phyloP scores from a whole-genome alignment of 345 rosid genomes.

The Laguncularia racemosa region DNA sequence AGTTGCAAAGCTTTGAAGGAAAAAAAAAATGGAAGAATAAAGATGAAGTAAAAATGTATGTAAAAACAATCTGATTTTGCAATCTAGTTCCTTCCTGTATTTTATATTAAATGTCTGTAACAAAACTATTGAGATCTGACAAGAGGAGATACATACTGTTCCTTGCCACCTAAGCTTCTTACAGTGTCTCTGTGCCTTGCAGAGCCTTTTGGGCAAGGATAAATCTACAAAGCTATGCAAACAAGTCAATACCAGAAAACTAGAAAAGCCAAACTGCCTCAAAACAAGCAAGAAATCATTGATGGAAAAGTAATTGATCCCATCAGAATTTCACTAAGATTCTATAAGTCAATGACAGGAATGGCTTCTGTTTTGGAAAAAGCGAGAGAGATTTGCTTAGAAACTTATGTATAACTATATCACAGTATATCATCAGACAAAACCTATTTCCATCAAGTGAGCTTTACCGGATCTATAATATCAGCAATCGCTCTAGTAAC shows the following conservation, averaged over 20 bases:
- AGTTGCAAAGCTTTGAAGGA: neutral
- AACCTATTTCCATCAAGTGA: no score
- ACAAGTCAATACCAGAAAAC: slow-evolving; percentile 5
- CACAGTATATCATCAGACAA: no score
- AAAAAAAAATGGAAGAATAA: neutral
- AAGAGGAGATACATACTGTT: slow-evolving; percentile 40
- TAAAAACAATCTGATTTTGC: neutral
- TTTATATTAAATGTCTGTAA: no score
- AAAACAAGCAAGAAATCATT: slow-evolving; percentile 7
- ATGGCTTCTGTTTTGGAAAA: neutral
- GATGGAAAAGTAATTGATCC: neutral
- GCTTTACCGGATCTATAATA: no score
- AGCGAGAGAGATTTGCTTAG: no score
- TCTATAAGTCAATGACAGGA: neutral
- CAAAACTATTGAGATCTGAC: neutral
- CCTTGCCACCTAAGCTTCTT: slow-evolving; percentile 67
- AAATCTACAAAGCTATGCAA: slow-evolving; percentile 39
- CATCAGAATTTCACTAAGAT: no score
- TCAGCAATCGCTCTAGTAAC: no score
- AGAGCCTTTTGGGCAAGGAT: slow-evolving; percentile 90
- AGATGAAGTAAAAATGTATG: neutral
- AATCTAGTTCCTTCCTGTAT: no score
- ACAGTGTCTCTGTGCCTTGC: slow-evolving; percentile 68
- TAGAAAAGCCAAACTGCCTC: neutral
- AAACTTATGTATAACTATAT: no score